These are phyloP conservation scores for Botrytis deweyae DNA, from an alignment of 2,329 filamentous ascomycete genomes.

Conservation along the genomic window DNA sequence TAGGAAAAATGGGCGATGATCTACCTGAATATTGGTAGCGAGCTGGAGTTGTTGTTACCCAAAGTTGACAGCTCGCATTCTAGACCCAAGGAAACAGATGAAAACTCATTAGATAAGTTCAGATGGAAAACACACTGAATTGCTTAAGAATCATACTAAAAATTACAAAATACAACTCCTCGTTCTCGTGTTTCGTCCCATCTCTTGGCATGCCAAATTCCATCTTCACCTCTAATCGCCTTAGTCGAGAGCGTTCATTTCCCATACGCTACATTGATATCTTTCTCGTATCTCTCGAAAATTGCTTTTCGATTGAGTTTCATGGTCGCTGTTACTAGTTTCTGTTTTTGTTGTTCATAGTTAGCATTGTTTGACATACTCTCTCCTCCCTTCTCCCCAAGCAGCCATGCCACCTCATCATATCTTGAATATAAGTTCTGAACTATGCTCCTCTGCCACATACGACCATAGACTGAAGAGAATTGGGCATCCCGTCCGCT, in stretches of 20 bases:
- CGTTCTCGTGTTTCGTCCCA: background rate
- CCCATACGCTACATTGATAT: slow-evolving; percentile 9
- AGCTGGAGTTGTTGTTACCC: background rate
- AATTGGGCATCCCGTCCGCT: slow-evolving; percentile 10
- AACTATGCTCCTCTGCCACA: accelerated
- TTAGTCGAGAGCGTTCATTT: background rate
- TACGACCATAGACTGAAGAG: slow-evolving; percentile 14
- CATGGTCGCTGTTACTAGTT: slow-evolving; percentile 15
- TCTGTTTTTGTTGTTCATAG: background rate
- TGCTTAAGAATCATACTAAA: background rate
- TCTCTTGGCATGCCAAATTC: background rate
- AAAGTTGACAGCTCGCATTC: too few relatives aligned
- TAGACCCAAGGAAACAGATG: too few relatives aligned
- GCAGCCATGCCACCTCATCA: background rate
- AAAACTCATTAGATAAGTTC: background rate
- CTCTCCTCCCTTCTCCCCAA: background rate
- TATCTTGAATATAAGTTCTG: accelerated
- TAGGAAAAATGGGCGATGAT: background rate
- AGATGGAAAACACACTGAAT: too few relatives aligned
- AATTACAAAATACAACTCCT: background rate
- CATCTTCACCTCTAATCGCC: background rate
- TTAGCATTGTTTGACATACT: background rate
- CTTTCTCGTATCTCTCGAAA: slow-evolving; percentile 16
- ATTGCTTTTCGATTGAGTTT: slow-evolving; percentile 20
- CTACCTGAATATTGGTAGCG: background rate